Base-by-base conservation (phyloP, 2,329 filamentous ascomycete species). In the Fusarium drepaniforme region DNA sequence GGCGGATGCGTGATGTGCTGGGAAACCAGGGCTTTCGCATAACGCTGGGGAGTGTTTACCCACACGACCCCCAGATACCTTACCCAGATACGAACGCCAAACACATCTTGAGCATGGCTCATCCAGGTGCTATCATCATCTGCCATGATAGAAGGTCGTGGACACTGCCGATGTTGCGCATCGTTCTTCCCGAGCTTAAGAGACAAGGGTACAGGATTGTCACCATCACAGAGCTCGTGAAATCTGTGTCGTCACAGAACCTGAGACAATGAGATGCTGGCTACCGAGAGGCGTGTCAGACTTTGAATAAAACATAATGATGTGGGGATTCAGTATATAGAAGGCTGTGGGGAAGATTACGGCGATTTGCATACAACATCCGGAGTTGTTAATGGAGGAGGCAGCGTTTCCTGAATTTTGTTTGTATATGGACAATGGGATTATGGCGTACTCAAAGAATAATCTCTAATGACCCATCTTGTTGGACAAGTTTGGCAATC, bases 11-110 rank as follows among this genome's bases (percentile, higher is more conserved):
- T 23, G 82, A 83, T 38, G 80, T 93, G 40, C 83, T 94, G 9
- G 83, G 84, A 38, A 86, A 84, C 62, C 80, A 95, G 71, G 92
- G 91, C 5, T 96, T 94, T 82, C 86, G 88, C 60, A 86, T 97
- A 62, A 92, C 95, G n/a, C 85, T 98, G 44, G 95, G 95, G 4
- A 92, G 91, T 82, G 92, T 98, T 46, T 98, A 97, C 83, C 95
- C 95, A 7, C 95, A 97, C 84, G 95, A 98, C 84, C 92, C 95
- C n/a, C 95, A 97, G 86, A 92, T 98, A 68, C 86, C 86, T 12
- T 92, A 89, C 78, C 88, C 90, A 75, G 85, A 86, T 73, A 76
- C 95, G 63, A 98, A 98, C 83, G 92, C 94, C 9, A 87, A 86
- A 75, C 95, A 97, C 84, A 90, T 97, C 5, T 82, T 97, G 76